Evolutionary conservation across 192 early-diverging fungal species (phyloP), one percentile per base, ranked within the genome.

Genomic region (Backusella luteola): DNA sequence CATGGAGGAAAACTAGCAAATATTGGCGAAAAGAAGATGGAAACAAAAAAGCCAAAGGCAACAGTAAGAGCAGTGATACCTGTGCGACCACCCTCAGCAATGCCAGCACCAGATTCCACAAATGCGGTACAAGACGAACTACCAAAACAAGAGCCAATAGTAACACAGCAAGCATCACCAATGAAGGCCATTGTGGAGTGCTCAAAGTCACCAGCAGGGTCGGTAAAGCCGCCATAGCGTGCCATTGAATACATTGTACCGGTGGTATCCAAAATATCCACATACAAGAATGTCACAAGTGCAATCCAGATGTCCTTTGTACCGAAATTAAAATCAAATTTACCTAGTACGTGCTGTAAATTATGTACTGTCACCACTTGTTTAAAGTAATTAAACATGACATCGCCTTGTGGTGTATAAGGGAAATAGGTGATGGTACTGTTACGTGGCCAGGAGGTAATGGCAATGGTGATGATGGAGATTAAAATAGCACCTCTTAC

Each of bases 191-290:
- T 52, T 4, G 88, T 88, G 1, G 92, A 92, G 21, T 92, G 90
- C 67, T 93, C 91, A 84, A 94, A 93, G 74, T 95, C 92, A 69
- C 92, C 93, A 35, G 83, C 79, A 36, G 90, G 86, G 68, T 94
- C 89, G 82, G 89, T 90, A 74, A 90, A 93, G 17, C 94, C 92
- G 59, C 90, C 94, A 81, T 93, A 93, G 71, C 88, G 87, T n/a
- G 93, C 93, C 94, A 94, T 93, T 21, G 93, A 93, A 68, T 90
- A 94, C 89, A 95, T 84, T 29, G 94, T 94, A 8, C 93, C 93
- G 6, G 94, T 96, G 72, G 92, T 93, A 74, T 96, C 94, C 74
- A 96, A 78, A 67, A 96, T 93, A 79, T 96, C 94, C 59, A 96
- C 91, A 66, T 94, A 95, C 52, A 95, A 79, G 77, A 96, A 91